These are phyloP conservation scores for Rhododendron henanense DNA, from an alignment of 148 eudicot species.

Conservation along the genomic window DNA sequence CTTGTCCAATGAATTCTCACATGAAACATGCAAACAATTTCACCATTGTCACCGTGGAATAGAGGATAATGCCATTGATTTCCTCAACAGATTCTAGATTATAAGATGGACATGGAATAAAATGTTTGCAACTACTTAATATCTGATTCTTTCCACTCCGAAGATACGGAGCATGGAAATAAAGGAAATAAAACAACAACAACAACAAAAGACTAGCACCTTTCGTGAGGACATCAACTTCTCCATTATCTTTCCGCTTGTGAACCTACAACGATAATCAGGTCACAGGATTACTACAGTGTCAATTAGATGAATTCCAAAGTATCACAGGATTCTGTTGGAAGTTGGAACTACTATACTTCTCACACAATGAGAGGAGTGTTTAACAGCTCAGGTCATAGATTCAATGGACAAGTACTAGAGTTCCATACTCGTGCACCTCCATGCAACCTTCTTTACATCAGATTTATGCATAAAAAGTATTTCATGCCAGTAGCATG, in stretches of 20 bases:
- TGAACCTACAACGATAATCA: constrained; percentile 46
- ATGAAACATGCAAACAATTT: background rate
- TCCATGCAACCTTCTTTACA: background rate
- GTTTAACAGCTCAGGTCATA: background rate
- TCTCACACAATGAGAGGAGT: background rate
- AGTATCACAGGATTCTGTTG: background rate
- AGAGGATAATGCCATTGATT: background rate
- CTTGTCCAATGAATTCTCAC: background rate
- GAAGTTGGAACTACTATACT: background rate
- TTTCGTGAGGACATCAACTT: constrained; percentile 64
- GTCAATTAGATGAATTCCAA: background rate
- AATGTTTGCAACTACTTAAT: background rate
- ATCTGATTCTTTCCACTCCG: background rate
- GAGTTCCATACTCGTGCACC: background rate
- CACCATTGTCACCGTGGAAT: background rate
- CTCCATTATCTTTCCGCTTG: constrained; percentile 50
- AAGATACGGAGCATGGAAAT: background rate
- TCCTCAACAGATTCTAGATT: background rate
- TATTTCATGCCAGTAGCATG: no score
- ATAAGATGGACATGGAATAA: background rate
- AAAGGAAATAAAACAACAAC: background rate
- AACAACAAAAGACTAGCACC: constrained; percentile 26
- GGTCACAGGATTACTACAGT: background rate
- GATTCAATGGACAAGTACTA: background rate
- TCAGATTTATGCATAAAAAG: background rate